Base-by-base conservation (phyloP, 1,284 basidiomycete genomes). In the Moesziomyces sp. region DNA sequence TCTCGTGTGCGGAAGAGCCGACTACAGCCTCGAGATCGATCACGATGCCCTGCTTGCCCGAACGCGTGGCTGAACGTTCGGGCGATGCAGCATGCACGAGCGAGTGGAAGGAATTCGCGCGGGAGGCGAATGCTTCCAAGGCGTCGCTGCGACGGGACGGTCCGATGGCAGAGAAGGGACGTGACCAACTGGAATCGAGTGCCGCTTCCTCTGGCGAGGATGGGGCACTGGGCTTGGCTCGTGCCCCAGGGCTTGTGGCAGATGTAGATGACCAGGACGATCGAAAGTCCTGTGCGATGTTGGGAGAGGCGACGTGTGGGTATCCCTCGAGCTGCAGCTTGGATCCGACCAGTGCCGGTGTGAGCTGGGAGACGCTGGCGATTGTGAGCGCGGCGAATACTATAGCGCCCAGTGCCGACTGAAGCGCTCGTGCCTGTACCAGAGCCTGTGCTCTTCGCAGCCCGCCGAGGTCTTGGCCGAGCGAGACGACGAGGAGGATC, bases 261-360 rank as follows among this genome's bases (percentile, higher is more conserved):
- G 46, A 53, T 16, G 45, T 58, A 7, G 55, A 58, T 4, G 51
- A 50, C 50, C 55, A 58, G 6, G 64, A 60, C 30, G 64, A 47
- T 40, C 58, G 48, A 26, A 57, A 60, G 42, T 60, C 53, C 21
- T 57, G 49, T 6, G 40, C 42, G 18, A 58, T 16, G 28, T 48
- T 26, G 8, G 65, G 59, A 1, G 58, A 58, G 9, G 24, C 44
- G 19, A 62, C 38, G 24, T 50, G 59, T 6, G 45, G 47, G 23
- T 55, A 68, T 5, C 64, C 53, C 3, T 60, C 53, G 33, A 67
- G 54, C 49, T 52, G 52, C 47, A 67, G 35, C 24, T 60, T 60
- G 24, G 53, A 57, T 7, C 65, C 55, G 2, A 58, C 58, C 16
- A 61, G 23, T 9, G 54, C 58, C 16, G 48, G 24, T 8, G 58